Evolutionary conservation across 2,329 filamentous ascomycete species (phyloP).

Genomic region (Fusarium gaditjirri): DNA sequence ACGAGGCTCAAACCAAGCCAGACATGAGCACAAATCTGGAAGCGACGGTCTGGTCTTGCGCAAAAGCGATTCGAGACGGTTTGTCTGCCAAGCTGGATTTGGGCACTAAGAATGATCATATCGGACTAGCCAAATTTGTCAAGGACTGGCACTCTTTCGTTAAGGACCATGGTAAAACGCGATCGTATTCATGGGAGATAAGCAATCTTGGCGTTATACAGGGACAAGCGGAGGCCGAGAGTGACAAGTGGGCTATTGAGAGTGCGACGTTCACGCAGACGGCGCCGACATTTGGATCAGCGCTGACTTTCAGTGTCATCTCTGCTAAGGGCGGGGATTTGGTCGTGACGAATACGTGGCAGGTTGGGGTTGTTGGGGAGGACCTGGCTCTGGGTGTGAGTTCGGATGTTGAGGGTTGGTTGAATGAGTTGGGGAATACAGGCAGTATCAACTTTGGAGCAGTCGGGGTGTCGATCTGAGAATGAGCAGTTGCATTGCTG

Average conservation of each 20-base stretch:
- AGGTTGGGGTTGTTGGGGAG: conserved; percentile 11
- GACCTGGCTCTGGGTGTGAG: neutral
- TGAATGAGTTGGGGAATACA: neutral
- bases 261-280: conserved; percentile 8
- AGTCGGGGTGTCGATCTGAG: neutral
- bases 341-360: conserved; percentile 5
- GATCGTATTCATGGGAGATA: conserved; percentile 10
- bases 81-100: conserved; percentile 34
- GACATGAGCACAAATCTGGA: neutral
- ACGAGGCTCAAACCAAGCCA: neutral
- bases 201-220: conserved; percentile 27
- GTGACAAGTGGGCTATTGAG: neutral
- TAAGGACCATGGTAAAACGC: neutral
- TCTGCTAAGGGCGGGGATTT: neutral
- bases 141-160: conserved; percentile 14
- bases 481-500: neutral
- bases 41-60: conserved; percentile 35
- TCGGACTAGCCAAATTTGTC: conserved; percentile 14
- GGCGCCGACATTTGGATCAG: neutral
- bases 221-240: neutral
- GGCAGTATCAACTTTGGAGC: neutral
- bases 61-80: conserved; percentile 26
- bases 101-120: conserved; percentile 2
- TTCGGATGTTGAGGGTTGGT: conserved; percentile 7
- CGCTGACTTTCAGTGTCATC: neutral